A percentile compares a stretch with the other conserved stretches of the same genome.
phyloP scores from a whole-genome alignment of 805 yeast genomes.

The Ascoidea tarda region DNA sequence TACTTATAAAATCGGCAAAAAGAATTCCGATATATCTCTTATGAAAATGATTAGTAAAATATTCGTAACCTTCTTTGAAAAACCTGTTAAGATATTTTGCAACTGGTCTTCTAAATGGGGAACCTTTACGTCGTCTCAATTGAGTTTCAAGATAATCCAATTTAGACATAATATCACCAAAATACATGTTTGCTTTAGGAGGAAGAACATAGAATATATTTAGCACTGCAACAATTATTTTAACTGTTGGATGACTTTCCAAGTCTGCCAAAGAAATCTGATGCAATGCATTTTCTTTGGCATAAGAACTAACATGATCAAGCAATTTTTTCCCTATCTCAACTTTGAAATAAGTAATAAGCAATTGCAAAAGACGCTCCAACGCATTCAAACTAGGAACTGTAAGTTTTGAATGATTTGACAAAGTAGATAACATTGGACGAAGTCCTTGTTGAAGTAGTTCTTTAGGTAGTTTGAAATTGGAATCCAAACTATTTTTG shows the following conservation, averaged over 20 bases:
- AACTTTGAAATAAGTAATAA: slow-evolving; percentile 88
- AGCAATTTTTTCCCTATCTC: slow-evolving; percentile 89
- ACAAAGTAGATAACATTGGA: slow-evolving; percentile 89
- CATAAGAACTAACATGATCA: slow-evolving; percentile 94
- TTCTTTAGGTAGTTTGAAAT: slow-evolving; percentile 85
- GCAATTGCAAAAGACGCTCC: slow-evolving; percentile 69
- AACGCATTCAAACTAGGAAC: slow-evolving; percentile 85
- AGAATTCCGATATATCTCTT: slow-evolving; percentile 35
- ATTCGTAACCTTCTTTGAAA: slow-evolving; percentile 57
- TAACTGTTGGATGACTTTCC: slow-evolving; percentile 65
- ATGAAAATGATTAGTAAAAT: slow-evolving; percentile 51
- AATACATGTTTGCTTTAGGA: slow-evolving; percentile 78
- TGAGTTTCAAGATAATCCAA: slow-evolving; percentile 69
- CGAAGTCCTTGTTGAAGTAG: slow-evolving; percentile 87
- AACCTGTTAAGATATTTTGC: slow-evolving; percentile 79
- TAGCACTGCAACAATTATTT: slow-evolving; percentile 78
- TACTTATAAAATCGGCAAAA: slow-evolving; percentile 30
- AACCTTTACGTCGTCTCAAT: slow-evolving; percentile 66
- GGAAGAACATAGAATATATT: slow-evolving; percentile 89
- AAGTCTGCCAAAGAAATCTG: slow-evolving; percentile 70
- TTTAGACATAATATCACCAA: slow-evolving; percentile 72
- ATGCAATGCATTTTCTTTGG: slow-evolving; percentile 66
- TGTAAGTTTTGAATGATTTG: slow-evolving; percentile 84
- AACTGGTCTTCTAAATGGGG: slow-evolving; percentile 84
- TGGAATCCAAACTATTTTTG: slow-evolving; percentile 69